Evolutionary conservation across 306 rosid genomes (phyloP).

Genomic region (Trifolium repens): DNA sequence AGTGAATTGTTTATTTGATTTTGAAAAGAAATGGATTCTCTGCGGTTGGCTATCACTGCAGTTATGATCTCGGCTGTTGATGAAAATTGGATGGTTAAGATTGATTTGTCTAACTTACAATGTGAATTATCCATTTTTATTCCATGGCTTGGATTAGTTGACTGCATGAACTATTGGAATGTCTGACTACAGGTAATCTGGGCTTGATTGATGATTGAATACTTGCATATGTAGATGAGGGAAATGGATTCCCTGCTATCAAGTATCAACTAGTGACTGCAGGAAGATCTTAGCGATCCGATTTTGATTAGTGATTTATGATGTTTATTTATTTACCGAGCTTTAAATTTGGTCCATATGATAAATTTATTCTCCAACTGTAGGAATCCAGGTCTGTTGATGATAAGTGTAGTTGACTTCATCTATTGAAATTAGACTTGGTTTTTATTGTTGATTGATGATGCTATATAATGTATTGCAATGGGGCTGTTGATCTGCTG

Average conservation of each 20-base stretch:
- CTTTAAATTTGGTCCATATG: not conserved
- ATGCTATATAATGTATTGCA: not conserved
- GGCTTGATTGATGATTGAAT: not conserved
- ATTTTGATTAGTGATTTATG: not conserved
- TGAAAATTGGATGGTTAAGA: not conserved
- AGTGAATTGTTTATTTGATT: not conserved
- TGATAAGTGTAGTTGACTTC: not conserved
- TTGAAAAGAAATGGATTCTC: constrained; percentile 6
- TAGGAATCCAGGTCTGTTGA: not conserved
- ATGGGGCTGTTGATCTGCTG: not conserved
- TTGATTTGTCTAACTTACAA: not conserved
- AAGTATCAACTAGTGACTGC: not conserved
- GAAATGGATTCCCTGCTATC: not conserved
- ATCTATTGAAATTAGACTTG: not conserved
- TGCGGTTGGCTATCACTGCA: not conserved
- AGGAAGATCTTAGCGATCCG: not conserved
- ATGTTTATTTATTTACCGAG: not conserved
- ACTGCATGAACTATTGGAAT: not conserved
- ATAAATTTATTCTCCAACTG: not conserved
- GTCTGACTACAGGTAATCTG: not conserved
- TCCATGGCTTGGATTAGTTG: not conserved
- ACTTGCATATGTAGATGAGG: not conserved
- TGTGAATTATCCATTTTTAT: not conserved
- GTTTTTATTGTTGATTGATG: not conserved
- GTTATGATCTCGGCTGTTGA: not conserved